Evolutionary conservation across 345 rosid species (phyloP).

Genomic region (Populus pruinosa): DNA sequence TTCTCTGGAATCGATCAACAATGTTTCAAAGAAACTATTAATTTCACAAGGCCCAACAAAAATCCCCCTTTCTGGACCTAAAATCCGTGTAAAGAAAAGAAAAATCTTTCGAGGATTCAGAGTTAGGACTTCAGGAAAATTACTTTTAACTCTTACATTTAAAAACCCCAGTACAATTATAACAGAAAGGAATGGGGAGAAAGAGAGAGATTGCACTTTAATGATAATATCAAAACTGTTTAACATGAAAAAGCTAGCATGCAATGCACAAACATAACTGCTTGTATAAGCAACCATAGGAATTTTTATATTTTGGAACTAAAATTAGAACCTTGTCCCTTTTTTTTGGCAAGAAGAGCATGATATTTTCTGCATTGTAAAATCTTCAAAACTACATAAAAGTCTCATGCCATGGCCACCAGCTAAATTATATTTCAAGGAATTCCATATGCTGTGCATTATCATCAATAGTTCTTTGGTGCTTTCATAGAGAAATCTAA

Average conservation of each 20-base stretch:
- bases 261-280: not conserved
- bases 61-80: not conserved
- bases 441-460: not conserved
- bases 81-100: not conserved
- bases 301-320: not conserved
- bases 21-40: not conserved
- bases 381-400: not conserved
- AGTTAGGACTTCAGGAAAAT: not conserved
- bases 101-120: not conserved
- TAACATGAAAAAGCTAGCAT: not conserved
- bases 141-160: not conserved
- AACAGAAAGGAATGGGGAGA: not conserved
- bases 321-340: not conserved
- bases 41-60: not conserved
- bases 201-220: not conserved
- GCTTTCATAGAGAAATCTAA: not conserved
- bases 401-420: not conserved
- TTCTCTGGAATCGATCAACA: not conserved
- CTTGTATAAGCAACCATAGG: not conserved
- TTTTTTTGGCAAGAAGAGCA: not conserved
- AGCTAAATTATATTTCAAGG: not conserved
- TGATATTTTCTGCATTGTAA: not conserved
- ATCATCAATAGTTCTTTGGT: not conserved
- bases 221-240: not conserved
- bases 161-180: not conserved